phyloP scores from a whole-genome alignment of 176 grass and related monocot species.

The Dactylis glomerata region DNA sequence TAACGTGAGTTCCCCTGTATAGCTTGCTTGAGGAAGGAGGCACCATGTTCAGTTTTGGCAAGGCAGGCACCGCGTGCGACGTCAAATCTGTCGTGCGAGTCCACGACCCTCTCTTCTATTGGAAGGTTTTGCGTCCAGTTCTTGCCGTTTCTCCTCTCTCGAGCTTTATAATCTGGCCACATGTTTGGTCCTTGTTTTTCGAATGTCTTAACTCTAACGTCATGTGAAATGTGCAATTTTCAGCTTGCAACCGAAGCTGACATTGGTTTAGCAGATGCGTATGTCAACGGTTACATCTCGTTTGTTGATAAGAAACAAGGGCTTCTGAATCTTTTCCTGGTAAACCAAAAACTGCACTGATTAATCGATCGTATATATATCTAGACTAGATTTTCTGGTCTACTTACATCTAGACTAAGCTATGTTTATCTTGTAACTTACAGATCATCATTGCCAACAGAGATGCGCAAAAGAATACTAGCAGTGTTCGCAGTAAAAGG shows the following conservation, averaged over 20 bases:
- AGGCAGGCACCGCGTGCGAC: conserved; percentile 25
- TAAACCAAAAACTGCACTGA: not conserved
- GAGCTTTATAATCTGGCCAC: too few species aligned
- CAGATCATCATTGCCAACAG: conserved; percentile 82
- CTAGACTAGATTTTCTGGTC: not conserved
- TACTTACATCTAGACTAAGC: not conserved
- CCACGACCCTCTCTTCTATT: conserved; percentile 57
- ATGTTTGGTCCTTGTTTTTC: too few species aligned
- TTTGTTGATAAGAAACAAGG: conserved; percentile 58
- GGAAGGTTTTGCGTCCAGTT: conserved; percentile 39
- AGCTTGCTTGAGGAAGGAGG: conserved; percentile 65
- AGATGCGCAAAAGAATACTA: conserved; percentile 37
- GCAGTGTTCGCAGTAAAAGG: conserved; percentile 26
- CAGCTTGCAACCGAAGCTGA: conserved; percentile 60
- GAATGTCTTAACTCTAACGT: too few species aligned
- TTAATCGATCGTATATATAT: not conserved
- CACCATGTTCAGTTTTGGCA: conserved; percentile 43
- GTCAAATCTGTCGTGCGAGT: conserved; percentile 47
- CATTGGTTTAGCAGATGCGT: not conserved
- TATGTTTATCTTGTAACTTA: not conserved
- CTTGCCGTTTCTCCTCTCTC: not conserved
- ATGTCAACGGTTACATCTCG: conserved; percentile 74
- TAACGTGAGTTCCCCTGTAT: too few species aligned
- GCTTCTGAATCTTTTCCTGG: not conserved
- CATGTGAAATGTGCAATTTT: conserved; percentile 1